These are phyloP conservation scores for Radiomyces spectabilis DNA, from an alignment of 192 early-diverging fungal species.

Conservation along the genomic window DNA sequence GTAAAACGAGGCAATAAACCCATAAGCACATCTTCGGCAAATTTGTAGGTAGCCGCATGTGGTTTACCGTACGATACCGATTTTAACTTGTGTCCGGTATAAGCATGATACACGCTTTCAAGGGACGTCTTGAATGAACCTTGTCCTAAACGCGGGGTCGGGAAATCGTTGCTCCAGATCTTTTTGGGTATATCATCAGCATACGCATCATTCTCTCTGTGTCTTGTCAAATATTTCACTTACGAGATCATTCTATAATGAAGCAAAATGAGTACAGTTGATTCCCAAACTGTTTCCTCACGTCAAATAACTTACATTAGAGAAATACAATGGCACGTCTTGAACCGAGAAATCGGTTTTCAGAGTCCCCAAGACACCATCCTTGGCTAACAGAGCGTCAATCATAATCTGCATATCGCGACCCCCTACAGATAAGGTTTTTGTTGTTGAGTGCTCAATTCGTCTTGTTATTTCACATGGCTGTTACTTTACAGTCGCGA, in stretches of 20 bases:
- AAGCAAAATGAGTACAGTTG: constrained; percentile 16
- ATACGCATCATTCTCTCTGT: background rate
- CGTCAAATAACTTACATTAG: constrained; percentile 38
- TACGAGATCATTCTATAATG: constrained; percentile 18
- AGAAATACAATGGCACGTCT: constrained; percentile 70
- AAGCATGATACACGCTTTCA: constrained; percentile 53
- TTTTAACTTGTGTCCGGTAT: constrained; percentile 43
- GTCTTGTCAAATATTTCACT: constrained; percentile 15
- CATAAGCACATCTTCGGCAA: constrained; percentile 49
- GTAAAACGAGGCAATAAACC: constrained; percentile 13
- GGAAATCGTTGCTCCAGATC: constrained; percentile 82
- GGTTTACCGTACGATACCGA: constrained; percentile 82
- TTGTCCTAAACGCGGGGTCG: constrained; percentile 72
- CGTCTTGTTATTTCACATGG: no score
- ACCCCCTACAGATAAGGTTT: constrained; percentile 51
- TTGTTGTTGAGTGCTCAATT: no score
- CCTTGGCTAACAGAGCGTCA: constrained; percentile 58
- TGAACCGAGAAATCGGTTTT: constrained; percentile 34
- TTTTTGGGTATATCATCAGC: constrained; percentile 16
- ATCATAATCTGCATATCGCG: constrained; percentile 75
- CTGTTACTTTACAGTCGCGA: constrained; percentile 63
- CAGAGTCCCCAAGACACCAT: constrained; percentile 50
- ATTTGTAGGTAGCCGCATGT: constrained; percentile 63
- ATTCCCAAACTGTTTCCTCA: background rate
- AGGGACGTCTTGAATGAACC: constrained; percentile 71